These are phyloP conservation scores for Casuarina glauca DNA, from an alignment of 306 rosid species.

Conservation along the genomic window DNA sequence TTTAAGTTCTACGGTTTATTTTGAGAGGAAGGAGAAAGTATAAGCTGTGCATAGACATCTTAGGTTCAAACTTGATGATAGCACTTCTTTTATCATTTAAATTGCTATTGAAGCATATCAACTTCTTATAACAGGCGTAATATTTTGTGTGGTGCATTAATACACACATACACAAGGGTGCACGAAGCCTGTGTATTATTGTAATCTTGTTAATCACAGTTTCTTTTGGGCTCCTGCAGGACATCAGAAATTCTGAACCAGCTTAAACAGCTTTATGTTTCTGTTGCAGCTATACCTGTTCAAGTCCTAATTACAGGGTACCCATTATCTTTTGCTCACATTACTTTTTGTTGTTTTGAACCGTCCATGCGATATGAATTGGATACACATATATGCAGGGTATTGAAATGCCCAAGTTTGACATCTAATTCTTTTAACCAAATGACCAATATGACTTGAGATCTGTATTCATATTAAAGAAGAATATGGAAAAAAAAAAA, in stretches of 20 bases:
- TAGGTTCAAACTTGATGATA: not conserved
- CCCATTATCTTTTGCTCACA: not conserved
- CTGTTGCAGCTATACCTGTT: constrained; percentile 56
- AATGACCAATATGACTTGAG: not conserved
- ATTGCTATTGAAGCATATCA: not conserved
- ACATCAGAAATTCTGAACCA: constrained; percentile 54
- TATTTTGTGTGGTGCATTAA: not conserved
- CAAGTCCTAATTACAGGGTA: constrained; percentile 73
- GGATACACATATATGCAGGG: too few species aligned
- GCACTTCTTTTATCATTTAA: not conserved
- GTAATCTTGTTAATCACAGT: constrained; percentile 6
- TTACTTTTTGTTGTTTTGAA: constrained; percentile 16
- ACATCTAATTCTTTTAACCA: not conserved
- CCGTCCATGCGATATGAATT: not conserved
- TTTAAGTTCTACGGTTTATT: too few species aligned
- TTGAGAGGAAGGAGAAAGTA: too few species aligned
- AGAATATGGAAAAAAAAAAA: not conserved
- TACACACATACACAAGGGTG: not conserved
- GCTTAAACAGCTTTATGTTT: constrained; percentile 41
- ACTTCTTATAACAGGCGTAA: not conserved
- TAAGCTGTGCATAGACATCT: not conserved
- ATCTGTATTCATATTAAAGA: not conserved
- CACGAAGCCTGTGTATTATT: not conserved
- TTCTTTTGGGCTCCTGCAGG: constrained; percentile 44
- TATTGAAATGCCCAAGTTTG: not conserved